A percentile compares a stretch with the other conserved stretches of the same genome.
phyloP scores from a whole-genome alignment of 495 filamentous ascomycete genomes.

The Ramalina intermedia region DNA sequence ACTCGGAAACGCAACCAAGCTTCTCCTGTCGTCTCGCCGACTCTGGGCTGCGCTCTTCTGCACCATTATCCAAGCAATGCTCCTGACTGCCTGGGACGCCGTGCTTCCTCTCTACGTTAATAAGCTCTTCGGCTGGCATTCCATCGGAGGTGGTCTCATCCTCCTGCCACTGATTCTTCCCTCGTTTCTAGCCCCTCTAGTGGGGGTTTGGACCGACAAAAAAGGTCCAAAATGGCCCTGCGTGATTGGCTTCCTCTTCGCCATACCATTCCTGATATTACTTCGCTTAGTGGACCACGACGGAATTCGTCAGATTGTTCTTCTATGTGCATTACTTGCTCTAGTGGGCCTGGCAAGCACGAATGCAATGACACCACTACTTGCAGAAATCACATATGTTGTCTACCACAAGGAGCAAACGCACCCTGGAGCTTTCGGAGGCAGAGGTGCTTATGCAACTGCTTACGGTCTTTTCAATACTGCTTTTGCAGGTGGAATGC shows the following conservation, averaged over 20 bases:
- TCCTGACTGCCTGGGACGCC: slow-evolving; percentile 43
- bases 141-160: slow-evolving; percentile 48
- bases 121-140: slow-evolving; percentile 40
- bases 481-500: slow-evolving; percentile 45
- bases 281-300: slow-evolving; percentile 54
- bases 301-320: slow-evolving; percentile 44
- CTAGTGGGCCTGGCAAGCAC: slow-evolving; percentile 44
- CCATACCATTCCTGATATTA: slow-evolving; percentile 44
- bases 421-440: slow-evolving; percentile 34
- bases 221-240: slow-evolving; percentile 47
- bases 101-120: slow-evolving; percentile 42
- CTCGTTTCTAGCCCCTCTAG: slow-evolving; percentile 41
- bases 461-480: slow-evolving; percentile 39
- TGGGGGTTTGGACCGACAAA: slow-evolving; percentile 43
- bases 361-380: slow-evolving; percentile 44
- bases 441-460: slow-evolving; percentile 41
- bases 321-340: slow-evolving; percentile 56
- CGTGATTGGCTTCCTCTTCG: slow-evolving; percentile 44
- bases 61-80: slow-evolving; percentile 39
- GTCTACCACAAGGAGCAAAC: slow-evolving; percentile 41
- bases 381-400: slow-evolving; percentile 54
- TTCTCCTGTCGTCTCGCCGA: slow-evolving; percentile 42
- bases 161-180: slow-evolving; percentile 49
- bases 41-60: slow-evolving; percentile 42
- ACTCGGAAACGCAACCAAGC: slow-evolving; percentile 18